Base-by-base conservation (phyloP, 768 basidiomycete species). In the Pisolithus orientalis region DNA sequence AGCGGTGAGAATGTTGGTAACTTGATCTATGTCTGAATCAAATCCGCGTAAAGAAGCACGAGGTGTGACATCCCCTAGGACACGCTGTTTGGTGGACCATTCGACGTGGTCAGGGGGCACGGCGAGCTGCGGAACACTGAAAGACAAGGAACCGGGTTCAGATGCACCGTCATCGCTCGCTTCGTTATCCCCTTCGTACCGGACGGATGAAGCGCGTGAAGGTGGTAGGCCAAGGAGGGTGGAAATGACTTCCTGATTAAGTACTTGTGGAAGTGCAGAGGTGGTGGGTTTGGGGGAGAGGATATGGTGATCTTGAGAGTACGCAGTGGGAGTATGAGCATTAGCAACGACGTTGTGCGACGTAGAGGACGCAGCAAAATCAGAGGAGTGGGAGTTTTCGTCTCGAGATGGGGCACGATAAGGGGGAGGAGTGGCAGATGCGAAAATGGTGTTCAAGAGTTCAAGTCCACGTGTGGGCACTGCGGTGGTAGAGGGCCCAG, bases 401-500 rank as follows among this genome's bases (percentile, higher is more conserved):
- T 45, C 25, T 8, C 57, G 65, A 53, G 66, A 65, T 29, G 54
- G 38, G 31, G 54, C 53, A 4, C 57, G 56, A 1, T 44, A 57
- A 40, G 57, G 63, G 11, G 68, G 60, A 24, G 65, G 65, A 14
- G 66, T 69, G 5, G 82, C 87, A 5, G 87, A 90, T 3, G 87
- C 87, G 62, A 90, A 90, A 39, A 90, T 86, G 11, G 79, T 76
- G 57, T 85, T 74, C 14, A 90, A 70, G 31, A 90, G 72, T 16
- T 78, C 71, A 45, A 78, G 71, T 6, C 87, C 84, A n/a, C 78
- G 77, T 38, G 67, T 61, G 24, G 69, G 64, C 39, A 64, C 53
- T 34, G 56, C 47, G 50, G 62, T 45, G 6, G 71, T 57, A 28
- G 71, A 67, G 39, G 67, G 60, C 6, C 49, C 49, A 31, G 65